Evolutionary conservation across 192 early-diverging fungal species (phyloP).

Genomic region (Podochytrium sp.): DNA sequence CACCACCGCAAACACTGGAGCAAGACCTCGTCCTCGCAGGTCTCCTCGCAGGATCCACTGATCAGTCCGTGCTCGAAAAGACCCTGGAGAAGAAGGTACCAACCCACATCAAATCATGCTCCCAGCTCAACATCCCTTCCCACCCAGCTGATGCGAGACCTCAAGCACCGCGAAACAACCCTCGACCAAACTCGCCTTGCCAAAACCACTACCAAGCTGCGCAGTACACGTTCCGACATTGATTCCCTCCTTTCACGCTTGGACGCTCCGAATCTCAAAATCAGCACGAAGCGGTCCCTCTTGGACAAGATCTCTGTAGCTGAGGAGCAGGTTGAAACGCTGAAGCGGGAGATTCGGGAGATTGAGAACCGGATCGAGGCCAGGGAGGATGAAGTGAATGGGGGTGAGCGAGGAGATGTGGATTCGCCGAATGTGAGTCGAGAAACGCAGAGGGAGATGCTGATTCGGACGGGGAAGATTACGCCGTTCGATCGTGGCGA

Average conservation of each 20-base stretch:
- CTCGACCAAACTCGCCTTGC: slow-evolving; percentile 68
- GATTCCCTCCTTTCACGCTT: neutral
- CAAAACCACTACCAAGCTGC: slow-evolving; percentile 38
- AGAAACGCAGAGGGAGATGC: slow-evolving; percentile 65
- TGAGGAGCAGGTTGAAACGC: slow-evolving; percentile 15
- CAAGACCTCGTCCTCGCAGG: slow-evolving; percentile 9
- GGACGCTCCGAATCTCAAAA: neutral
- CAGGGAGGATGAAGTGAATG: slow-evolving; percentile 35
- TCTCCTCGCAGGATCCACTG: slow-evolving; percentile 41
- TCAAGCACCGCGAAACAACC: slow-evolving; percentile 64
- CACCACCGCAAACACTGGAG: neutral
- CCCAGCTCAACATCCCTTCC: neutral
- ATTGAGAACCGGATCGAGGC: slow-evolving; percentile 49
- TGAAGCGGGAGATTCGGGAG: slow-evolving; percentile 46
- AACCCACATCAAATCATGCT: neutral
- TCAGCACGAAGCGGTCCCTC: neutral
- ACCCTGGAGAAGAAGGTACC: slow-evolving; percentile 64
- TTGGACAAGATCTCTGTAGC: neutral
- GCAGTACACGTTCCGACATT: slow-evolving; percentile 5
- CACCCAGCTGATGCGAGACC: slow-evolving; percentile 10
- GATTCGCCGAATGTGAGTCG: neutral
- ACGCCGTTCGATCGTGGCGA: slow-evolving; percentile 60
- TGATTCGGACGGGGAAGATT: slow-evolving; percentile 72
- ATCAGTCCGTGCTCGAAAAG: slow-evolving; percentile 69
- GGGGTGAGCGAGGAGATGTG: slow-evolving; percentile 20